Evolutionary conservation across 2,329 filamentous ascomycete species (phyloP).

Genomic region (Cordyceps cateniannulata): DNA sequence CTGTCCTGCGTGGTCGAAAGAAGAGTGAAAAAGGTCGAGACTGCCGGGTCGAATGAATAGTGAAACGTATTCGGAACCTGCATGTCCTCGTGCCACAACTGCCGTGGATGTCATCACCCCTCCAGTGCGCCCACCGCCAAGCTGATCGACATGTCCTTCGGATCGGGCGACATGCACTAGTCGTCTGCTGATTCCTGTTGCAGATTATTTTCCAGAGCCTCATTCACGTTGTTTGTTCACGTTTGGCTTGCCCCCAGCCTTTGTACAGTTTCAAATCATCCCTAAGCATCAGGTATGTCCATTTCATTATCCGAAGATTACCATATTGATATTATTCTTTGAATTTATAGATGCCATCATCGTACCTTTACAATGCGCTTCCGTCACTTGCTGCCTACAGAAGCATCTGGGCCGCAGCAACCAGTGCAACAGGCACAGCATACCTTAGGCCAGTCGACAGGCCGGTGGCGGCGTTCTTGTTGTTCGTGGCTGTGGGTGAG

Average conservation of each 20-base stretch:
- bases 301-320: not conserved
- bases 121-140: not conserved
- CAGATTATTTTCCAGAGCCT: not conserved
- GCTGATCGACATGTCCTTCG: not conserved
- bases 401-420: slow-evolving; percentile 7
- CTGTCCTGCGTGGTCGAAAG: not conserved
- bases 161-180: not conserved
- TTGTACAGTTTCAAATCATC: not conserved
- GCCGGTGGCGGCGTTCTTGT: slow-evolving; percentile 1
- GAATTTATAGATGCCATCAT: not conserved
- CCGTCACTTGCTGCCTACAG: not conserved
- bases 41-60: not conserved
- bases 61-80: not conserved
- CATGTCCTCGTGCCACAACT: not conserved
- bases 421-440: slow-evolving; percentile 3
- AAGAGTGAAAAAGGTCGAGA: not conserved
- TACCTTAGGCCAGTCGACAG: slow-evolving; percentile 1
- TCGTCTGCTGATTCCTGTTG: not conserved
- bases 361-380: not conserved
- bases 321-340: not conserved
- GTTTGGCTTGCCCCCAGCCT: not conserved
- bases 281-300: not conserved
- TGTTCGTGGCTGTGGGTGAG: not conserved
- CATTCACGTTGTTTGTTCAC: no score
- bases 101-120: no score